phyloP scores from a whole-genome alignment of 2,329 filamentous ascomycete species.

The Cladosporium phlei region DNA sequence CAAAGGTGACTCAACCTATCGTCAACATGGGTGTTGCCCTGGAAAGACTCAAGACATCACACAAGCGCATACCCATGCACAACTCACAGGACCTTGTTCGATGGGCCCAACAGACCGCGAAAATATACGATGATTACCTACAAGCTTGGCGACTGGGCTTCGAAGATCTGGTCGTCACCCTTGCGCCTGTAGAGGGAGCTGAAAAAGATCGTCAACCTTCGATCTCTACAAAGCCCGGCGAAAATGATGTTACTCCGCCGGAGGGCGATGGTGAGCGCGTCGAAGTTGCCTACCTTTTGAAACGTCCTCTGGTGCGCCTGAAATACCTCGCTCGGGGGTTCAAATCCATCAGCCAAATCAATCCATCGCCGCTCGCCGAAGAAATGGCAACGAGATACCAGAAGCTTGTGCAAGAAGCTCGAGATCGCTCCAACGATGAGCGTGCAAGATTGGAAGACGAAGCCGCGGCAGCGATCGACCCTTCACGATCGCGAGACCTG shows the following conservation, averaged over 20 bases:
- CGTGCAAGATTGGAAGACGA: constrained; percentile 74
- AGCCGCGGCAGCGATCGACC: constrained; percentile 77
- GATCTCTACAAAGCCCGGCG: constrained; percentile 28
- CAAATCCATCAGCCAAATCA: constrained; percentile 59
- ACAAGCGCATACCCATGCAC: constrained; percentile 72
- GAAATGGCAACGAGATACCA: constrained; percentile 62
- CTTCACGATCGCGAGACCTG: constrained; percentile 72
- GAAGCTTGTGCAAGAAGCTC: constrained; percentile 68
- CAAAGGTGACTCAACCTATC: constrained; percentile 74
- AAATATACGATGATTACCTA: constrained; percentile 80
- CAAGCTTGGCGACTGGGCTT: constrained; percentile 89
- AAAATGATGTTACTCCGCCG: not conserved
- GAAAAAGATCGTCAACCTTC: constrained; percentile 54
- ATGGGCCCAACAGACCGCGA: constrained; percentile 76
- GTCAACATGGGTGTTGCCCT: constrained; percentile 89
- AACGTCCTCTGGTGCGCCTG: constrained; percentile 78
- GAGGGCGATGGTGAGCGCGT: constrained; percentile 80
- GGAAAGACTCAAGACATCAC: constrained; percentile 74
- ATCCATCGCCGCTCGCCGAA: constrained; percentile 53
- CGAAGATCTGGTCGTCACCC: constrained; percentile 88
- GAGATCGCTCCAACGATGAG: constrained; percentile 69
- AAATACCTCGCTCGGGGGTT: constrained; percentile 84
- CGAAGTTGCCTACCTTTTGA: constrained; percentile 88
- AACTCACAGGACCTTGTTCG: constrained; percentile 67
- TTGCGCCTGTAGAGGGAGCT: constrained; percentile 66